Base-by-base conservation (phyloP, 768 basidiomycete species). In the Pulveroboletus sp. region DNA sequence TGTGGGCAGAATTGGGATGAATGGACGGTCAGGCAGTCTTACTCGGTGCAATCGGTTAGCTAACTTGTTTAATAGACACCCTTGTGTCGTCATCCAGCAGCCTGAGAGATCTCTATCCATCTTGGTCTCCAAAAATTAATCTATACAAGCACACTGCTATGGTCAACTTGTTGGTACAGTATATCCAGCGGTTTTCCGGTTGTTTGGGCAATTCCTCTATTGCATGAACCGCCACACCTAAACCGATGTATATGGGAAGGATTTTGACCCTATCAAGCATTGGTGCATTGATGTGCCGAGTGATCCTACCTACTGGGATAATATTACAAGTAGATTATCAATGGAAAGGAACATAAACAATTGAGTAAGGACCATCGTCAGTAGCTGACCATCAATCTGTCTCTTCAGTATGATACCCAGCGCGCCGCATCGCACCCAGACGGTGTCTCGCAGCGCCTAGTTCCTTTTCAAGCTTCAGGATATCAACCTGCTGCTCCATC, bases 401-500 rank as follows among this genome's bases (percentile, higher is more conserved):
- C 71, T 91, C 89, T 59, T 89, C 80, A 28, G 89, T 89, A 67
- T 93, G 90, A 62, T 93, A 93, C 63, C 90, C 90, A 45, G 90
- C 90, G 40, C 89, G 79, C 59, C 90, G 79, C 89, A 93, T 92
- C 17, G 81, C 82, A 27, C 90, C 90, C 49, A 93, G 70, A 55
- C 80, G 78, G 67, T 88, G 86, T 54, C 90, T 80, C 17, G 90
- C 88, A 39, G 84, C 93, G 18, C 89, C 89, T 33, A 99, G 74
- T 0, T 97, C 93, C 73, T 96, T 96, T 76, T 98, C 96, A 60
- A 97, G 70, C 65, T 86, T 93, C 58, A 99, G 74, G 58, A 99
- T 96, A 67, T 95, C 90, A n/a, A 98, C 96, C 70, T 97, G 94
- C 63, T 95, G 93, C 72, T 98, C 96, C 93, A 99, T 97, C 79